Percentiles rank a stretch among this genome's conserved stretches.
Conservation (phyloP, 345 rosid species). For the Bruguiera sexangula region DNA sequence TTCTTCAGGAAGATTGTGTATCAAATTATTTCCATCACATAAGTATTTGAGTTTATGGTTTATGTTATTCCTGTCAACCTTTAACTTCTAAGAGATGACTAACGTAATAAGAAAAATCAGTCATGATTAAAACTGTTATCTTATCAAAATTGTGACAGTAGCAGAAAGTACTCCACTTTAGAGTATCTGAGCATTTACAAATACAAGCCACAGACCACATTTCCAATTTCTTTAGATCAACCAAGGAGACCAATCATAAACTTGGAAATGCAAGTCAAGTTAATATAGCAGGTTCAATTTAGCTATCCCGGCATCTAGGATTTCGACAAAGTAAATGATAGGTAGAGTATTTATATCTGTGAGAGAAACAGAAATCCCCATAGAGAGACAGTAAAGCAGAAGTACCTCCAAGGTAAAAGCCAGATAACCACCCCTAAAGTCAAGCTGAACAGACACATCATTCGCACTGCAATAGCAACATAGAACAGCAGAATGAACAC, state of each 20-base stretch:
- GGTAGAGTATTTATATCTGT: conserved; percentile 6
- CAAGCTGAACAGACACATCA: conserved; percentile 57
- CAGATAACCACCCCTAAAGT: conserved; percentile 70
- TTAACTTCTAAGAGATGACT: not conserved
- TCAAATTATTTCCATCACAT: conserved; percentile 10
- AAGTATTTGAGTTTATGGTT: not conserved
- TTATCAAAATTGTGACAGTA: not conserved
- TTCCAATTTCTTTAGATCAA: not conserved
- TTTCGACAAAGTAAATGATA: not conserved
- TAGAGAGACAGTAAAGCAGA: conserved; percentile 14
- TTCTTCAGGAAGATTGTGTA: conserved; percentile 44
- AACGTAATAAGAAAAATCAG: not conserved
- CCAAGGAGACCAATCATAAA: not conserved
- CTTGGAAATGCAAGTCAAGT: not conserved
- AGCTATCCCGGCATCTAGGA: not conserved
- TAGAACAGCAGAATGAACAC: conserved; percentile 19
- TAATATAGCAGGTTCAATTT: conserved; percentile 2
- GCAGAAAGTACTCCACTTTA: not conserved
- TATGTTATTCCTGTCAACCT: not conserved
- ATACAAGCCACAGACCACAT: not conserved
- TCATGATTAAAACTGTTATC: not conserved
- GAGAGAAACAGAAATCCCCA: not conserved
- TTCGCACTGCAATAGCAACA: conserved; percentile 49
- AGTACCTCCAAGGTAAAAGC: conserved; percentile 80
- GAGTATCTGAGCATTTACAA: not conserved